Base-by-base conservation (phyloP, 2,329 filamentous ascomycete genomes). In the Karstenula rhodostoma region DNA sequence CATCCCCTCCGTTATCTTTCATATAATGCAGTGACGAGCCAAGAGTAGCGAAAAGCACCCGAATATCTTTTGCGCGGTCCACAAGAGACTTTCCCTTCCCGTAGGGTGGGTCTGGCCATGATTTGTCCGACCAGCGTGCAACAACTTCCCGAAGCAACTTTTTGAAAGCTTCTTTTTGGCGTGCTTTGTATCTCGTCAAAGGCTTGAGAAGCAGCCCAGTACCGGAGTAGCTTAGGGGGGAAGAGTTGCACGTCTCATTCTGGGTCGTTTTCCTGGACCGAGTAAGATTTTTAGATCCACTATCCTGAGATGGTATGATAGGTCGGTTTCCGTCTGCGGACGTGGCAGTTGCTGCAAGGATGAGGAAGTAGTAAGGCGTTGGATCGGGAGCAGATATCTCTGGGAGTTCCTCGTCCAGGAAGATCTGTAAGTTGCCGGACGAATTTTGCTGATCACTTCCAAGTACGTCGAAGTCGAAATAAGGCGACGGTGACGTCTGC, bases 91-190 rank as follows among this genome's bases (percentile, higher is more conserved):
- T 51, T 17, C 48, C 48, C 22, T 51, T n/a, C 4, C 48, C 48
- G 12, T 51, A 51, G 8, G n/a, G 32, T 22, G 48, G 48, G 32
- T 51, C 48, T n/a, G 48, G 48, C 48, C 48, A 51, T 19, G 48
- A 51, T 51, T 25, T 1, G 13, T 51, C 12, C 10, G 48, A 32
- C 17, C 32, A 51, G 9, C 48, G 48, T 19, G 13, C 22, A 13
- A 40, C 32, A 13, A 51, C 48, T 15, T 51, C 48, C 25, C 19
- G 48, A 37, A 51, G 48, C 17, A 51, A 32, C 4, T 8, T 9
- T 40, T 51, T 51, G 48, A 51, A 51, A 13, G 32, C 13, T 17
- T 15, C 13, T 2, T 51, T 5, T 17, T 51, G 48, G 17, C 19
- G 32, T 40, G 29, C 13, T 40, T 25, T 35, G 32, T 51, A 51